These are phyloP conservation scores for Nicotiana attenuata DNA, from an alignment of 257 asterid species.

Conservation along the genomic window DNA sequence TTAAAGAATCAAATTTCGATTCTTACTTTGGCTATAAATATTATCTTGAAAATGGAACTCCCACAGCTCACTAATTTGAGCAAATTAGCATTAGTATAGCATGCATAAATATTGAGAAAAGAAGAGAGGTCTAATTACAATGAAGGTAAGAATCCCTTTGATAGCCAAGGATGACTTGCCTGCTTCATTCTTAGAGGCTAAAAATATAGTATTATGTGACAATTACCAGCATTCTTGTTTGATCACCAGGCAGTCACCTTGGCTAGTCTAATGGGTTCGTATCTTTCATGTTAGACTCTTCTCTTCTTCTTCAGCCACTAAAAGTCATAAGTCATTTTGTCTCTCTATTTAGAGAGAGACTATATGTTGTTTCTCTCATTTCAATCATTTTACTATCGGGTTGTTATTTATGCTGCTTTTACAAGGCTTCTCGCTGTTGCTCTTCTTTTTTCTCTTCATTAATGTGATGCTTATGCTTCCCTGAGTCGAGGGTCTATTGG, in stretches of 20 bases:
- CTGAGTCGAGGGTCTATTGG: no score
- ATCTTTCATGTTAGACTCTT: conserved; percentile 31
- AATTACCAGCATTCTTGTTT: background rate
- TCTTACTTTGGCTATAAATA: conserved; percentile 7
- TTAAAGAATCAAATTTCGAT: background rate
- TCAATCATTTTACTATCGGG: no score
- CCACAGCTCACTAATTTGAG: no score
- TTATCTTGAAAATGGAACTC: background rate
- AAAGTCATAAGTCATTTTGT: background rate
- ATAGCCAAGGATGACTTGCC: conserved; percentile 87
- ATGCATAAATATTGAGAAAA: conserved; percentile 6
- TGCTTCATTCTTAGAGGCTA: conserved; percentile 19
- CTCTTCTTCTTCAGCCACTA: background rate
- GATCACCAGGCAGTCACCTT: conserved; percentile 38
- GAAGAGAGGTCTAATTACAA: conserved; percentile 34
- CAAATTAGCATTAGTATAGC: background rate
- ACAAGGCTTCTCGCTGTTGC: no score
- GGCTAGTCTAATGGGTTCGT: conserved; percentile 36
- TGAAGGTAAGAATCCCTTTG: conserved; percentile 42
- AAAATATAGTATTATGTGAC: background rate
- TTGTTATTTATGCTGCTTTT: no score
- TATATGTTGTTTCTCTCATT: no score
- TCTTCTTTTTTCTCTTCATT: no score
- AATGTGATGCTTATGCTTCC: no score
- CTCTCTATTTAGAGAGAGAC: no score